Evolutionary conservation across 768 basidiomycete genomes (phyloP).

Genomic region (Amanita polypyramis): DNA sequence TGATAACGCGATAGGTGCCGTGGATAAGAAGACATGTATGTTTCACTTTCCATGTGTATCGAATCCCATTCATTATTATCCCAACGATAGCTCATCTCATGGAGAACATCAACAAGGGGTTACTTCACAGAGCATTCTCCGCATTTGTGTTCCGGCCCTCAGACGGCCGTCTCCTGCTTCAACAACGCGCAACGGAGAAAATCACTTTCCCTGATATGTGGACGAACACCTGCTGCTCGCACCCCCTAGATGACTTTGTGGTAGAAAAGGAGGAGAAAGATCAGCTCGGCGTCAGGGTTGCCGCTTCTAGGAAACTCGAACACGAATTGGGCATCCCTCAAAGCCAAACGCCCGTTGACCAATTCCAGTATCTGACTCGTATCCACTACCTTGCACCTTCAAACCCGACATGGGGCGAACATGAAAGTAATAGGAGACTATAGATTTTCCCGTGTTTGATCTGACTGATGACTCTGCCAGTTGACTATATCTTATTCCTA

Average conservation of each 20-base stretch:
- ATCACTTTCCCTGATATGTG: conserved; percentile 99
- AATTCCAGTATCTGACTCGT: conserved; percentile 90
- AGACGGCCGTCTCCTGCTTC: conserved; percentile 87
- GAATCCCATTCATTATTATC: conserved; percentile 5
- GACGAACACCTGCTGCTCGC: conserved; percentile 99
- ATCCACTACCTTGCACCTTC: conserved; percentile 98
- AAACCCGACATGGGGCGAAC: conserved; percentile 92
- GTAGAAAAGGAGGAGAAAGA: conserved; percentile 67
- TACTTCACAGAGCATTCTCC: conserved; percentile 96
- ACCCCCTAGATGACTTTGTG: conserved; percentile 89
- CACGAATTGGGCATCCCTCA: conserved; percentile 93
- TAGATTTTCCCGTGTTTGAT: not conserved
- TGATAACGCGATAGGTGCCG: conserved; percentile 74
- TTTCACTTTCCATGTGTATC: conserved; percentile 9
- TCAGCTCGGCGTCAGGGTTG: conserved; percentile 76
- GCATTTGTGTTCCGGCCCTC: conserved; percentile 93
- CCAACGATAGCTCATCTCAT: conserved; percentile 76
- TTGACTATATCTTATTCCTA: conserved; percentile 96
- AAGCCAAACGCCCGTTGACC: conserved; percentile 64
- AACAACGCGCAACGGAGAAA: conserved; percentile 95
- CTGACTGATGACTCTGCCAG: conserved; percentile 28
- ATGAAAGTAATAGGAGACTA: conserved; percentile 60
- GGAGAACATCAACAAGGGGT: conserved; percentile 89
- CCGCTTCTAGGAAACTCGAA: conserved; percentile 91
- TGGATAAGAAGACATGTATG: conserved; percentile 95